Evolutionary conservation across 208 protist species (phyloP), one percentile per base, ranked within the genome.

Genomic region (Phytomonas francai): DNA sequence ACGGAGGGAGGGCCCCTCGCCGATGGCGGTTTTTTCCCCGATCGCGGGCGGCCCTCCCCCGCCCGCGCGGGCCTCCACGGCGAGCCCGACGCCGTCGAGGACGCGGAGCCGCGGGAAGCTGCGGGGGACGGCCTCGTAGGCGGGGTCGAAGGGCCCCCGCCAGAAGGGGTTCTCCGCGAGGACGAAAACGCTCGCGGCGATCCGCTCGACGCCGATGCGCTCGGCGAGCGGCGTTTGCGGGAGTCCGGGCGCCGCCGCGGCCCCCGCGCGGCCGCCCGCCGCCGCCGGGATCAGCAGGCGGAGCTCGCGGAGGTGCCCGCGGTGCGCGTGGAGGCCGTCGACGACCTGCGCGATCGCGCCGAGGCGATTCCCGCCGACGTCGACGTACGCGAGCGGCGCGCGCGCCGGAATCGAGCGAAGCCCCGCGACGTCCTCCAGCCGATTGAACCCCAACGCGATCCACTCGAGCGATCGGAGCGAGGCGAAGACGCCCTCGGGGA

Each of bases 371-470:
- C 82, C 84, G 59, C 85, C 87, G 36, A 94, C 57, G 58, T 94
- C 89, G 28, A 94, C 77, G 30, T 87, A 81, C 8, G 60, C 6
- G 7, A 90, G 66, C 34, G 78, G 62, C n/a, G 82, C 74, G 0
- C 65, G 49, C 9, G 76, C 70, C 0, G 85, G 89, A 0, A 94
- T 63, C 0, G 68, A 75, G 22, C 63, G 63, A 45, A 94, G 73
- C 42, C 72, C 84, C 30, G 49, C 0, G 0, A 94, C 31, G 65
- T 87, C 74, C 7, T 65, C 36, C 14, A 94, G 67, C 16, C 79
- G 70, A 64, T 94, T 94, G 59, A 86, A 94, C 59, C 73, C 81
- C 42, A 94, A 75, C n/a, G 79, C 87, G 22, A 94, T 70, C 82
- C 84, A 87, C 64, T 83, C 73, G 4, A 94, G 72, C 22, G 80